Percentiles rank a stretch among this genome's conserved stretches.
Evolutionary conservation across 441 rosid genomes (phyloP).

Genomic region (Pelargonium fulgidum): DNA sequence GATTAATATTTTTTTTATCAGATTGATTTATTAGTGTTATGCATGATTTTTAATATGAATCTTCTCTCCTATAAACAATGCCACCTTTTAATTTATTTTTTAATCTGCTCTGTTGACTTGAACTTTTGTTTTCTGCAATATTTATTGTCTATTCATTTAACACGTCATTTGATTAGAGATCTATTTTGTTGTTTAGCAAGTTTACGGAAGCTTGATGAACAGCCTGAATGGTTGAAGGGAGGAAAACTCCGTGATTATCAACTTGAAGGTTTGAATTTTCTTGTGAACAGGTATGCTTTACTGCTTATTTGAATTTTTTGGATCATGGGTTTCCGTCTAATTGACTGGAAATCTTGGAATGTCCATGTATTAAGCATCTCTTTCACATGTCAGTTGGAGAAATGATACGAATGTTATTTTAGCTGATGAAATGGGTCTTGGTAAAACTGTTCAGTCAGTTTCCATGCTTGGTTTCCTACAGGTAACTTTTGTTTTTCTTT

Average conservation of each 20-base stretch:
- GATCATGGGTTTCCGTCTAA: slow-evolving; percentile 13
- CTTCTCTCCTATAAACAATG: no score
- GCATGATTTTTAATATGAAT: no score
- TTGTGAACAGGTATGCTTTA: slow-evolving; percentile 71
- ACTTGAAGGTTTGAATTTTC: slow-evolving; percentile 95
- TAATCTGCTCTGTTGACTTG: background rate
- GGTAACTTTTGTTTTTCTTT: slow-evolving; percentile 38
- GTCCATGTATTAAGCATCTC: slow-evolving; percentile 10
- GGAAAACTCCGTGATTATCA: slow-evolving; percentile 99
- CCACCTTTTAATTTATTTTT: background rate
- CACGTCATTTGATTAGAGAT: background rate
- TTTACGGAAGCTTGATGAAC: slow-evolving; percentile 96
- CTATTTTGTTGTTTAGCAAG: slow-evolving; percentile 44
- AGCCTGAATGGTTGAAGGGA: slow-evolving; percentile 95
- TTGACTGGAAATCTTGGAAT: background rate
- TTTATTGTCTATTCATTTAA: background rate
- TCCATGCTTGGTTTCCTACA: slow-evolving; percentile 99
- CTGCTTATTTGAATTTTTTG: slow-evolving; percentile 23
- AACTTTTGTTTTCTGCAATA: background rate
- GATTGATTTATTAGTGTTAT: no score
- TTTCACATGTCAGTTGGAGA: slow-evolving; percentile 66
- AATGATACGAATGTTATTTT: slow-evolving; percentile 99
- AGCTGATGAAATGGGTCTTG: slow-evolving; percentile 99
- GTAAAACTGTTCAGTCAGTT: slow-evolving; percentile 99
- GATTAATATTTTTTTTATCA: background rate